Evolutionary conservation across 2,329 filamentous ascomycete species (phyloP).

Genomic region (Helotiales sp.): DNA sequence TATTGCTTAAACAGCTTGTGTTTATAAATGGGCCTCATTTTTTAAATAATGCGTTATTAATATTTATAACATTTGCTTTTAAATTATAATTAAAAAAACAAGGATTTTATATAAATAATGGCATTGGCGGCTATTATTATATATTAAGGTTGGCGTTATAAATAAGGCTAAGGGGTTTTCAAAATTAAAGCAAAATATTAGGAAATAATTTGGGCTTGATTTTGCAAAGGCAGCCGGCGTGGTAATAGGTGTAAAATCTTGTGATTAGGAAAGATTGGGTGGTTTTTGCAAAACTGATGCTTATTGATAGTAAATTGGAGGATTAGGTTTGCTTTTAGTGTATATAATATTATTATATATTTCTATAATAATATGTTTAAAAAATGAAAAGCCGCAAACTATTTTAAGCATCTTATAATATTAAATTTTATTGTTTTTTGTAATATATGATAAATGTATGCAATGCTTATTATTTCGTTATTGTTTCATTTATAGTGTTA

Average conservation of each 20-base stretch:
- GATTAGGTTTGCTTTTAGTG: not conserved
- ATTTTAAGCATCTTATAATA: too few species aligned
- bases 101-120: conserved; percentile 13
- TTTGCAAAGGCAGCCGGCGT: too few species aligned
- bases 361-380: too few species aligned
- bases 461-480: not conserved
- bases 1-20: conserved; percentile 11
- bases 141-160: conserved; percentile 12
- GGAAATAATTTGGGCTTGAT: too few species aligned
- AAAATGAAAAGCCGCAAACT: too few species aligned
- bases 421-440: not conserved
- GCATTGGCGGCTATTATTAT: conserved; percentile 9
- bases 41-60: not conserved
- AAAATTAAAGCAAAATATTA: too few species aligned
- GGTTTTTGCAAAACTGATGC: too few species aligned
- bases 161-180: too few species aligned
- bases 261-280: too few species aligned
- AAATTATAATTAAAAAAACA: conserved; percentile 7
- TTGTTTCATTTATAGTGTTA: not conserved
- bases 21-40: not conserved
- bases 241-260: too few species aligned
- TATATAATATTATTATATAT: not conserved
- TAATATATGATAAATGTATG: not conserved
- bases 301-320: too few species aligned
- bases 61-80: conserved; percentile 6